Conservation (phyloP, 148 eudicot genomes). For the Heliosperma pusillum region DNA sequence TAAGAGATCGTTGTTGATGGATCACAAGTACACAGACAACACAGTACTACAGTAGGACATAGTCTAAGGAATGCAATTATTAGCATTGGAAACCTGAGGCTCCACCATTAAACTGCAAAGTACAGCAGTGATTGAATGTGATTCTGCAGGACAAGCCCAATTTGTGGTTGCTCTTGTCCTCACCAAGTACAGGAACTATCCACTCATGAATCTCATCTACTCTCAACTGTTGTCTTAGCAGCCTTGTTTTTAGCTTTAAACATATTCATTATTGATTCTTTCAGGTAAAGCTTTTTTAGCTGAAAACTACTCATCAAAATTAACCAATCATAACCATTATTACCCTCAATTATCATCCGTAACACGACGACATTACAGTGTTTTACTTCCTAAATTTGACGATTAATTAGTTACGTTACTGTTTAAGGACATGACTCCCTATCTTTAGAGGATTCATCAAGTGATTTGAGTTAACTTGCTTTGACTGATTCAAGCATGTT, state of each 20-base stretch:
- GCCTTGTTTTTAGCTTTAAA: slow-evolving; percentile 15
- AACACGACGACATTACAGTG: not conserved
- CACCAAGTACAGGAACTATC: slow-evolving; percentile 13
- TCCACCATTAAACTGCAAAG: slow-evolving; percentile 21
- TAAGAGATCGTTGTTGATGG: too few relatives aligned
- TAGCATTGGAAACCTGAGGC: slow-evolving; percentile 8
- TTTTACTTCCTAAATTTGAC: slow-evolving; percentile 7
- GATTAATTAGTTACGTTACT: not conserved
- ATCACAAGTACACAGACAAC: too few relatives aligned
- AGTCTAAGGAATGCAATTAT: not conserved
- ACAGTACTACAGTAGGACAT: not conserved
- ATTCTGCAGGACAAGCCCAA: slow-evolving; percentile 11
- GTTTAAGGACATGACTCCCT: not conserved
- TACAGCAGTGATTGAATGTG: slow-evolving; percentile 15
- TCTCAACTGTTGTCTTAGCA: slow-evolving; percentile 10
- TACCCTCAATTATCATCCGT: slow-evolving; percentile 7
- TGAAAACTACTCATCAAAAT: not conserved
- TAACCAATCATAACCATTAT: not conserved
- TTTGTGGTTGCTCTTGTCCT: slow-evolving; percentile 9
- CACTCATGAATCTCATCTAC: slow-evolving; percentile 22
- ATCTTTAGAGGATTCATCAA: not conserved
- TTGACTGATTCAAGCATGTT: not conserved
- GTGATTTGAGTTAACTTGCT: not conserved
- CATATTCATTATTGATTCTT: slow-evolving; percentile 2
- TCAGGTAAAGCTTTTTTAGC: slow-evolving; percentile 13